These are phyloP conservation scores for Euclidium syriacum DNA, from an alignment of 345 rosid genomes.

Conservation along the genomic window DNA sequence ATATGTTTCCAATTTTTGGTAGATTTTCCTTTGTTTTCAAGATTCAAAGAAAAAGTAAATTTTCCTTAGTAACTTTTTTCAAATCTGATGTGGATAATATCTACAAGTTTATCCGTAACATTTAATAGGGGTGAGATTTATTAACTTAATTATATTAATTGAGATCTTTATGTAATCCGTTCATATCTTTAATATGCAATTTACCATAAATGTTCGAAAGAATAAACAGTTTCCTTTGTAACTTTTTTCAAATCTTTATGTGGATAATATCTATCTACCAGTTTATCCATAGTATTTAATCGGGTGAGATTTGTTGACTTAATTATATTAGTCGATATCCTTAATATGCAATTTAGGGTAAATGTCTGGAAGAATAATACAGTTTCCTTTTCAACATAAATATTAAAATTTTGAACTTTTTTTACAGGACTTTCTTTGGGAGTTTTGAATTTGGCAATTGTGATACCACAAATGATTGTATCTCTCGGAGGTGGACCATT, in stretches of 20 bases:
- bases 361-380: no score
- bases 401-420: neutral
- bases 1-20: neutral
- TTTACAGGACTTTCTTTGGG: conserved; percentile 62
- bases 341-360: no score
- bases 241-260: no score
- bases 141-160: neutral
- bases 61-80: no score
- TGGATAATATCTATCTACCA: no score
- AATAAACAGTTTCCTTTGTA: no score
- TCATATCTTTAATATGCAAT: neutral
- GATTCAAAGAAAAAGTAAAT: no score
- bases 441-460: conserved; percentile 63
- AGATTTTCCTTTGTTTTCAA: no score
- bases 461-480: conserved; percentile 43
- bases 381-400: neutral
- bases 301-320: no score
- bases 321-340: no score
- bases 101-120: neutral
- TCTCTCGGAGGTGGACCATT: neutral
- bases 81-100: no score
- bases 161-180: neutral
- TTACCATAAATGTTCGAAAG: neutral
- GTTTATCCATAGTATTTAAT: no score
- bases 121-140: neutral